Evolutionary conservation across 1,284 basidiomycete species (phyloP).

Genomic region (Cutaneotrichosporon dermatis): DNA sequence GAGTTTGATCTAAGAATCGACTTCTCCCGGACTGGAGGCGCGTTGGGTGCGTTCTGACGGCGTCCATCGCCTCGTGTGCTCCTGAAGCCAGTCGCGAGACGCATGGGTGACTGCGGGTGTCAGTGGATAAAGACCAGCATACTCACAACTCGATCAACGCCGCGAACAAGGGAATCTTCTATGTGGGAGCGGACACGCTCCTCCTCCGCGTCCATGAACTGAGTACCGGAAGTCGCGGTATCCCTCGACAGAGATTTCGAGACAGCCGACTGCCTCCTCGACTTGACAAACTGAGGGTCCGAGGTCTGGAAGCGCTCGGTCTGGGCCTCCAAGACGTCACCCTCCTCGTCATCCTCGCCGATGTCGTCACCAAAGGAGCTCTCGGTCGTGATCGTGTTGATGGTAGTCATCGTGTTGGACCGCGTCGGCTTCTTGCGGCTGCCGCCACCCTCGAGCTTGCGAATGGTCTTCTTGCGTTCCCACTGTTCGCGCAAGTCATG

Average conservation of each 20-base stretch:
- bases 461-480: conserved; percentile 78
- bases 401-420: background rate
- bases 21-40: conserved; percentile 44
- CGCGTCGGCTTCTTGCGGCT: conserved; percentile 7
- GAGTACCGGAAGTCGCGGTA: conserved; percentile 56
- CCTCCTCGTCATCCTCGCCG: conserved; percentile 39
- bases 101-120: conserved; percentile 23
- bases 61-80: conserved; percentile 27
- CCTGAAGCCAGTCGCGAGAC: conserved; percentile 4
- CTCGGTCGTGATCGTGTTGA: background rate
- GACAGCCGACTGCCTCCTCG: background rate
- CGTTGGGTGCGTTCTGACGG: conserved; percentile 15
- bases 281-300: conserved; percentile 4
- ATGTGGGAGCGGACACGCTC: conserved; percentile 78
- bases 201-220: conserved; percentile 79
- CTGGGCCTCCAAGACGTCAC: conserved; percentile 44
- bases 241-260: conserved; percentile 11
- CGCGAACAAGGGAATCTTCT: conserved; percentile 70
- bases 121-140: background rate
- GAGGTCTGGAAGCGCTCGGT: conserved; percentile 28
- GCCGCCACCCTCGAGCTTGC: conserved; percentile 69
- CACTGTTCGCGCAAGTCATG: conserved; percentile 68
- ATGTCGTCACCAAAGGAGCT: conserved; percentile 20
- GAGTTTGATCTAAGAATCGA: conserved; percentile 31
- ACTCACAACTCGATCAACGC: conserved; percentile 54